Evolutionary conservation across 129 eudicot genomes (phyloP).

Genomic region (Tanacetum coccineum): DNA sequence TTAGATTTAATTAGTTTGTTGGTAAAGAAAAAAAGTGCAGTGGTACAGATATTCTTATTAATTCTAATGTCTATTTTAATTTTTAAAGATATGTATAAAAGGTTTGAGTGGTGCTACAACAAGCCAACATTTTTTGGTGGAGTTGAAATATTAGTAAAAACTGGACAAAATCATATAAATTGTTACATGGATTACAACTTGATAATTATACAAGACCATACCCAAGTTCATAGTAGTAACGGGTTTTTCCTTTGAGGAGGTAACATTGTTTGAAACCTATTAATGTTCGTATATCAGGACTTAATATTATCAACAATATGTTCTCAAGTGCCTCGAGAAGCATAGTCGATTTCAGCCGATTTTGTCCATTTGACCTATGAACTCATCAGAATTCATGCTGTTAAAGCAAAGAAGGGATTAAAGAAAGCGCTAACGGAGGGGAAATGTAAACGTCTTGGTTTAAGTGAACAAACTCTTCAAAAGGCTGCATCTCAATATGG

Average conservation of each 20-base stretch:
- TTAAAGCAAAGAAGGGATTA: too few relatives aligned
- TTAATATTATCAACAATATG: conserved; percentile 51
- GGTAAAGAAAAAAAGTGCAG: too few relatives aligned
- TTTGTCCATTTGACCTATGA: too few relatives aligned
- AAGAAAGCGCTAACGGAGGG: too few relatives aligned
- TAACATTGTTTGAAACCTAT: conserved; percentile 51
- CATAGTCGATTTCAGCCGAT: too few relatives aligned
- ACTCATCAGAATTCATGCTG: too few relatives aligned
- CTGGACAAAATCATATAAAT: conserved; percentile 46
- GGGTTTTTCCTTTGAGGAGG: conserved; percentile 74
- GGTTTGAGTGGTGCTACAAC: too few relatives aligned
- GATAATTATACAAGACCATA: conserved; percentile 59
- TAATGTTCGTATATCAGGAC: conserved; percentile 46
- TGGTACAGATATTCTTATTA: too few relatives aligned
- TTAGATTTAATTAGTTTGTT: too few relatives aligned
- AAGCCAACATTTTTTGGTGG: conserved; percentile 75
- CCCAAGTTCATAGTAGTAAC: conserved; percentile 44
- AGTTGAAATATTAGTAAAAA: conserved; percentile 50
- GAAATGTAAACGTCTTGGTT: too few relatives aligned
- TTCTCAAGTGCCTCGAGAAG: conserved; percentile 41
- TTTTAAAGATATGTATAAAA: too few relatives aligned
- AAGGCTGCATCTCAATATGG: conserved; percentile 53
- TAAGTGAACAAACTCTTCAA: conserved; percentile 67
- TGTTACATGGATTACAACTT: conserved; percentile 62
- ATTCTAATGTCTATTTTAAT: too few relatives aligned